phyloP scores from a whole-genome alignment of 73 alveolate species.

The Paramecium sexaurelia region DNA sequence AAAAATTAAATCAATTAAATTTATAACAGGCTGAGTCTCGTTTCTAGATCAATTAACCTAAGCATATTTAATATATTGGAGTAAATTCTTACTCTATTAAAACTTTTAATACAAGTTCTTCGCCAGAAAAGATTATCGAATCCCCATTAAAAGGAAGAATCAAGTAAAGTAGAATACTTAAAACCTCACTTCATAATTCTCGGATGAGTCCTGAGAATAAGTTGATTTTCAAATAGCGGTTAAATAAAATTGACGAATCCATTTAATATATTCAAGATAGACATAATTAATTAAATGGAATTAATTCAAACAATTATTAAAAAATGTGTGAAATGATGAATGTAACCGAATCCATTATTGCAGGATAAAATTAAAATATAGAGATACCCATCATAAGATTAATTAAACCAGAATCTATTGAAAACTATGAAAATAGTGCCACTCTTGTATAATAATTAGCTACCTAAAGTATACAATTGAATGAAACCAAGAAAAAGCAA shows the following conservation, averaged over 20 bases:
- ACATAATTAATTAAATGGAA: not conserved
- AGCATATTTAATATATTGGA: not conserved
- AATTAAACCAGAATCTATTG: not conserved
- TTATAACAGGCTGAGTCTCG: not conserved
- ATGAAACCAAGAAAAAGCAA: not conserved
- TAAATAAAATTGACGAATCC: not conserved
- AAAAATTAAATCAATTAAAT: not conserved
- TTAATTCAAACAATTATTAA: not conserved
- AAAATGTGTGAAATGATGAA: not conserved
- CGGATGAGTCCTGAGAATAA: slow-evolving; percentile 16
- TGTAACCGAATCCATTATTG: not conserved
- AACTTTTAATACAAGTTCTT: not conserved
- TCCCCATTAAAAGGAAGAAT: not conserved
- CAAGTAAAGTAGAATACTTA: not conserved
- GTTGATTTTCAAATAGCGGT: not conserved
- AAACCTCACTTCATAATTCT: not conserved
- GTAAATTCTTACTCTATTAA: not conserved
- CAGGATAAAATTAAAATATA: not conserved
- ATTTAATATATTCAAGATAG: not conserved
- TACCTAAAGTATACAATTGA: not conserved
- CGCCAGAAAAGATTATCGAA: not conserved
- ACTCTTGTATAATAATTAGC: not conserved
- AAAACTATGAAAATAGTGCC: not conserved
- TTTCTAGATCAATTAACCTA: not conserved
- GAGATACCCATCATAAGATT: not conserved